A percentile compares a stretch with the other conserved stretches of the same genome.
Evolutionary conservation across 352 stramenopile genomes (phyloP).

Genomic region (Sclerospora graminicola): DNA sequence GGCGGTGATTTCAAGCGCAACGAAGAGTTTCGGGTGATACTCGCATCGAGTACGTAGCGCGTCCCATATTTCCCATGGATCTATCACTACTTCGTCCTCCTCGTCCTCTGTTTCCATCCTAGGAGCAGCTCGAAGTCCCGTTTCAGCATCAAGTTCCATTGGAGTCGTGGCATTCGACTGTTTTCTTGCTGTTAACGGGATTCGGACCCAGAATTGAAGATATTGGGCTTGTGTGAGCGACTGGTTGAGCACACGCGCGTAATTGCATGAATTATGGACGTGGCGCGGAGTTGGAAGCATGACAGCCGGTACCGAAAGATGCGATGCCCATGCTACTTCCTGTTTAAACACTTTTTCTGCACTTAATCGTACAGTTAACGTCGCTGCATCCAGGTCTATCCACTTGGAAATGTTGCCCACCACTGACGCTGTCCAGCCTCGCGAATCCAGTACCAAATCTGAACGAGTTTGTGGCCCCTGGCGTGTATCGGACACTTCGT

Average conservation of each 20-base stretch:
- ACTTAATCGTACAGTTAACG: slow-evolving; percentile 24
- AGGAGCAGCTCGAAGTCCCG: slow-evolving; percentile 10
- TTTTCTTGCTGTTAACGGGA: slow-evolving; percentile 43
- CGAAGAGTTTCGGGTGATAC: slow-evolving; percentile 67
- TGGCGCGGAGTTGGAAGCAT: slow-evolving; percentile 74
- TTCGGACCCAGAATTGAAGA: slow-evolving; percentile 83
- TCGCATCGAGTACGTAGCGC: slow-evolving; percentile 73
- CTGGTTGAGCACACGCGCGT: slow-evolving; percentile 80
- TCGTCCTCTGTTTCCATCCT: slow-evolving; percentile 21
- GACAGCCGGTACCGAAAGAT: slow-evolving; percentile 93
- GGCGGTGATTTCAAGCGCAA: slow-evolving; percentile 80
- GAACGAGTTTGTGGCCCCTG: slow-evolving; percentile 55
- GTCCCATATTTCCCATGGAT: slow-evolving; percentile 75
- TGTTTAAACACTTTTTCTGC: slow-evolving; percentile 81
- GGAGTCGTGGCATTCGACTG: slow-evolving; percentile 7
- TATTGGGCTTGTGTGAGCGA: slow-evolving; percentile 67
- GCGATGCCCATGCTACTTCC: slow-evolving; percentile 92
- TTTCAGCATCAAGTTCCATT: slow-evolving; percentile 9
- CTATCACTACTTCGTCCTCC: slow-evolving; percentile 22
- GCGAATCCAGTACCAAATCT: slow-evolving; percentile 77
- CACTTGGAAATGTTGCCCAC: slow-evolving; percentile 74
- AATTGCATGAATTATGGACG: slow-evolving; percentile 53
- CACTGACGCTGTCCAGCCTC: slow-evolving; percentile 73
- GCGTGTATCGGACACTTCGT: slow-evolving; percentile 44
- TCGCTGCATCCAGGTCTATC: slow-evolving; percentile 58